Percentiles rank a stretch among this genome's conserved stretches.
phyloP scores from a whole-genome alignment of 2,329 filamentous ascomycete genomes.

The Penicillium thymicola region DNA sequence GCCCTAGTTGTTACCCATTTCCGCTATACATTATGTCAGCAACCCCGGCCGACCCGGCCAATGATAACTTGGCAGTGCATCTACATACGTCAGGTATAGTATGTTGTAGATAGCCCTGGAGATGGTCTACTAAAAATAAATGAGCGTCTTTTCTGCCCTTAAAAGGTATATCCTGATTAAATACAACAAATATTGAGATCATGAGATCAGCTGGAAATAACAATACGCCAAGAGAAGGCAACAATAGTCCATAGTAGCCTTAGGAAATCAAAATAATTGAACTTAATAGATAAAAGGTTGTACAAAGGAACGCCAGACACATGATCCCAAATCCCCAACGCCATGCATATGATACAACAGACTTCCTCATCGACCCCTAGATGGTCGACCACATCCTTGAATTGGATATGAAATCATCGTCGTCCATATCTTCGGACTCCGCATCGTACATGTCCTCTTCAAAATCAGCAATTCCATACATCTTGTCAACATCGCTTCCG shows the following conservation, averaged over 20 bases:
- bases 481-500: slow-evolving; percentile 13
- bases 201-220: not conserved
- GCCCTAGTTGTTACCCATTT: slow-evolving; percentile 34
- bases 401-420: slow-evolving; percentile 1
- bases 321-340: slow-evolving; percentile 1
- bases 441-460: not conserved
- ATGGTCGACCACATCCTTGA: slow-evolving; percentile 18
- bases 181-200: not conserved
- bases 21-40: slow-evolving; percentile 16
- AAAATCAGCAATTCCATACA: slow-evolving; percentile 1
- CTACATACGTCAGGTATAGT: not conserved
- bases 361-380: slow-evolving; percentile 1
- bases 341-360: not conserved
- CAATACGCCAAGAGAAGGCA: not conserved
- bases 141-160: not conserved
- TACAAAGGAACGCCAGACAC: not conserved
- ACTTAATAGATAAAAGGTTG: not conserved
- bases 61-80: not conserved
- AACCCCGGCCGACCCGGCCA: not conserved
- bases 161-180: not conserved
- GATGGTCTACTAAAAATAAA: not conserved
- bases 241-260: not conserved
- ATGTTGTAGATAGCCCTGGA: not conserved
- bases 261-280: not conserved
- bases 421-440: not conserved